These are phyloP conservation scores for Protea cynaroides DNA, from an alignment of 164 flowering plant genomes.

Conservation along the genomic window DNA sequence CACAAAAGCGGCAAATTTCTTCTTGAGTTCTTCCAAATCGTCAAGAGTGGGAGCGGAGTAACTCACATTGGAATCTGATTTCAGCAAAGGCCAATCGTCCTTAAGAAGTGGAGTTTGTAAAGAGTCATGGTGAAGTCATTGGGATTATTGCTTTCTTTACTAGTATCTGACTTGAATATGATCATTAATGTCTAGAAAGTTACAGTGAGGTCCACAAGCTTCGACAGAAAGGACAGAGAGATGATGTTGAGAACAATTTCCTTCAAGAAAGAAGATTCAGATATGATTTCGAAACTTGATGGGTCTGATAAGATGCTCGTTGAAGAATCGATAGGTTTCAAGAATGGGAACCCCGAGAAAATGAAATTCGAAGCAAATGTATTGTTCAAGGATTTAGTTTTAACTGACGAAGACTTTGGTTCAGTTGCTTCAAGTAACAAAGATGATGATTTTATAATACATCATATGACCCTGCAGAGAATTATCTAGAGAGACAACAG, in stretches of 20 bases:
- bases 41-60: conserved; percentile 10
- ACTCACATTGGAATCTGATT: conserved; percentile 19
- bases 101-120: too few relatives aligned
- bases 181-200: conserved; percentile 16
- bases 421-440: conserved; percentile 1
- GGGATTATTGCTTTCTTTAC: conserved; percentile 42
- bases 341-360: conserved; percentile 26
- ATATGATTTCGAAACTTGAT: conserved; percentile 6
- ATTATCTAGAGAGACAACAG: too few relatives aligned
- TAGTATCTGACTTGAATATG: conserved; percentile 30
- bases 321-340: conserved; percentile 30
- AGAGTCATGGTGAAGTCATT: too few relatives aligned
- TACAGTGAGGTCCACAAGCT: too few relatives aligned
- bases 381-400: conserved; percentile 20
- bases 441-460: conserved; percentile 20
- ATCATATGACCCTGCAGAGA: conserved; percentile 63
- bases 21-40: conserved; percentile 54
- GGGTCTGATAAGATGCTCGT: conserved; percentile 16
- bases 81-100: conserved; percentile 65
- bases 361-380: conserved; percentile 16
- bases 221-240: conserved; percentile 19
- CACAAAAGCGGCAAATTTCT: conserved; percentile 74
- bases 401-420: background rate
- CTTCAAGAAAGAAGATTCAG: conserved; percentile 27
- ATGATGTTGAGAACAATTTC: conserved; percentile 25